Conservation (phyloP, 345 rosid species). For the Lagerstroemia speciosa region DNA sequence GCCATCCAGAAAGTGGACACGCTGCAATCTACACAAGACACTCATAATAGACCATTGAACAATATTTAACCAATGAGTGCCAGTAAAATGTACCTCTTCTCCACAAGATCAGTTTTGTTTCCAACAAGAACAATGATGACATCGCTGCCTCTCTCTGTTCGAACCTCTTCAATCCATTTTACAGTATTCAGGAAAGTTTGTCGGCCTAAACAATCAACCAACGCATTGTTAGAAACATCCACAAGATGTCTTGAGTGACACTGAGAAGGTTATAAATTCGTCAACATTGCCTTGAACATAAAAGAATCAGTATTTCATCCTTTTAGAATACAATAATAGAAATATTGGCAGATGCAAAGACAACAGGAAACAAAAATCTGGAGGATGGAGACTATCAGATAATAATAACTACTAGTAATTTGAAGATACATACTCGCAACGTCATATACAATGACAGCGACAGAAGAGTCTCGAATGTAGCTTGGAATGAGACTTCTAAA, state of each 20-base stretch:
- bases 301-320: background rate
- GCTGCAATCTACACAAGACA: background rate
- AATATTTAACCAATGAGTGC: background rate
- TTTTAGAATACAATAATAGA: background rate
- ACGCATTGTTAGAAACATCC: conserved; percentile 4
- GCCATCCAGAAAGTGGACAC: background rate
- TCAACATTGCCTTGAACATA: background rate
- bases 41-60: background rate
- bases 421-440: conserved; percentile 48
- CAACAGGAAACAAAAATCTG: background rate
- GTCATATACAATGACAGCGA: conserved; percentile 86
- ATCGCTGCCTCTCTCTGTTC: conserved; percentile 77
- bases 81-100: conserved; percentile 40
- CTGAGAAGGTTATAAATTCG: background rate
- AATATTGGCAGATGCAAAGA: too few species aligned
- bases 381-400: background rate
- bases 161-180: conserved; percentile 92
- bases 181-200: conserved; percentile 82
- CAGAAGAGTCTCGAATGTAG: conserved; percentile 91
- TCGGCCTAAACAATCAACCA: conserved; percentile 39
- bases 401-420: too few species aligned
- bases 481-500: conserved; percentile 93
- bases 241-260: background rate
- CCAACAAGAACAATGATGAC: conserved; percentile 88
- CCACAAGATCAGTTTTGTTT: conserved; percentile 88